Percentiles rank a stretch among this genome's conserved stretches.
These are phyloP conservation scores for Cystobasidiopsis lactophilus DNA, from an alignment of 768 basidiomycete species.

Conservation along the genomic window DNA sequence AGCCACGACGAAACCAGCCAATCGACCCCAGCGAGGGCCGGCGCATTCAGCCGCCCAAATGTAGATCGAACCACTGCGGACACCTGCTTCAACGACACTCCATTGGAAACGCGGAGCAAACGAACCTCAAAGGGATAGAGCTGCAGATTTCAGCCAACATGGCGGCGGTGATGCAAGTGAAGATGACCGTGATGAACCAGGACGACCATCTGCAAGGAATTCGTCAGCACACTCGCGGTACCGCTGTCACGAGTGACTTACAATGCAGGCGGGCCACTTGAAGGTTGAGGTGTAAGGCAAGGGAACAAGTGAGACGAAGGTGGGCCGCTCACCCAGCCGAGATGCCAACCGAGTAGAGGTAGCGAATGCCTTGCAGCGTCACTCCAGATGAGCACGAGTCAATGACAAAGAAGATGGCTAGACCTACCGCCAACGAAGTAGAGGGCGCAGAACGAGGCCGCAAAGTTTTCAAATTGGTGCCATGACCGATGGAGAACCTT, in stretches of 20 bases:
- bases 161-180: slow-evolving; percentile 70
- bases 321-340: slow-evolving; percentile 58
- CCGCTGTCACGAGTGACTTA: too few species aligned
- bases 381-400: background rate
- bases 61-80: slow-evolving; percentile 69
- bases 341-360: slow-evolving; percentile 56
- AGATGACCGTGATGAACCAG: slow-evolving; percentile 55
- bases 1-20: slow-evolving; percentile 59
- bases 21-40: slow-evolving; percentile 61
- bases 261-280: too few species aligned
- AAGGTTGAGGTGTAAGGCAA: too few species aligned
- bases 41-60: slow-evolving; percentile 88
- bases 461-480: slow-evolving; percentile 63
- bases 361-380: slow-evolving; percentile 28
- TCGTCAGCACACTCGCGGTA: too few species aligned
- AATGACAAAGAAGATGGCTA: background rate
- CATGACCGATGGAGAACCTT: slow-evolving; percentile 73
- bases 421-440: slow-evolving; percentile 67
- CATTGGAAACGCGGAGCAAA: background rate
- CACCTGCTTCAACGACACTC: slow-evolving; percentile 29
- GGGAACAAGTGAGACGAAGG: too few species aligned
- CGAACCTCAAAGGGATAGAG: slow-evolving; percentile 31
- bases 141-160: slow-evolving; percentile 80
- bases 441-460: slow-evolving; percentile 66
- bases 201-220: slow-evolving; percentile 40